phyloP scores from a whole-genome alignment of 768 basidiomycete species.

The Hygrocybe coccinea region DNA sequence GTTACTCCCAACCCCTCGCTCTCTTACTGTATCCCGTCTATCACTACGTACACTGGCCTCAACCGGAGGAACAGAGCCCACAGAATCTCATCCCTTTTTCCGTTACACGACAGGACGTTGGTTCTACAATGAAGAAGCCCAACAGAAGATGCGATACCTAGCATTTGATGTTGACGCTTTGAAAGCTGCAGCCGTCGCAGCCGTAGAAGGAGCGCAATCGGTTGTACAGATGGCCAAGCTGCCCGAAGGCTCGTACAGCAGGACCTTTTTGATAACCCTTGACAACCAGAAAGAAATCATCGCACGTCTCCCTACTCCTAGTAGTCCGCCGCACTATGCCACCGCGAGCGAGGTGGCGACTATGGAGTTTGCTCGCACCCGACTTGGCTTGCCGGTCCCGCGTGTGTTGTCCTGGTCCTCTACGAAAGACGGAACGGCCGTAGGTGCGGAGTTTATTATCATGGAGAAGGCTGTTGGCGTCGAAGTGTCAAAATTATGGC shows the following conservation, averaged over 20 bases:
- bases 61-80: not conserved
- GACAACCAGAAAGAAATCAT: not conserved
- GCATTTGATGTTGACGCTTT: slow-evolving; percentile 19
- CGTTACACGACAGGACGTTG: slow-evolving; percentile 17
- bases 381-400: slow-evolving; percentile 27
- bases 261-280: not conserved
- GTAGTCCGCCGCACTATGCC: slow-evolving; percentile 23
- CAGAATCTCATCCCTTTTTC: not conserved
- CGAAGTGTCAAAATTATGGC: slow-evolving; percentile 16
- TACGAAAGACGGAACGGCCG: slow-evolving; percentile 17
- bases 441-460: slow-evolving; percentile 33
- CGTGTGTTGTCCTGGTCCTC: slow-evolving; percentile 28
- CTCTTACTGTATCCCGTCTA: too few relatives aligned
- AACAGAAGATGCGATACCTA: slow-evolving; percentile 13
- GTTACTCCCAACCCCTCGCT: too few relatives aligned
- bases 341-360: slow-evolving; percentile 38
- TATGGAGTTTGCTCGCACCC: slow-evolving; percentile 26
- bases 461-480: slow-evolving; percentile 30
- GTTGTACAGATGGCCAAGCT: slow-evolving; percentile 2
- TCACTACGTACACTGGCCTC: too few relatives aligned
- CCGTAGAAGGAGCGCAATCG: slow-evolving; percentile 9
- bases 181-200: slow-evolving; percentile 12
- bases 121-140: slow-evolving; percentile 25
- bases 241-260: slow-evolving; percentile 16
- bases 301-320: slow-evolving; percentile 17